Evolutionary conservation across 345 rosid genomes (phyloP).

Genomic region (Chamaenerion angustifolium): DNA sequence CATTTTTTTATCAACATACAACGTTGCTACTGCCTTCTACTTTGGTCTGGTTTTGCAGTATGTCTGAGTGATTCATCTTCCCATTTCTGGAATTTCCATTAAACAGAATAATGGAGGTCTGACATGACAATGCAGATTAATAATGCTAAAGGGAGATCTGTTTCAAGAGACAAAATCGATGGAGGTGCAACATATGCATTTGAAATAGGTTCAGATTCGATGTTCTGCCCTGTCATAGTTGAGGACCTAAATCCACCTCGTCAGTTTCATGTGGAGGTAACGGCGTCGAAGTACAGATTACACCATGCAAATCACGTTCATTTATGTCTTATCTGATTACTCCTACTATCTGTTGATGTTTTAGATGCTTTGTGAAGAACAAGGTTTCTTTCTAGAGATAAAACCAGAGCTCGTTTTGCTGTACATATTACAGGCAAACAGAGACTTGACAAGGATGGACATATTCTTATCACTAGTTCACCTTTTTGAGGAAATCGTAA

Average conservation of each 20-base stretch:
- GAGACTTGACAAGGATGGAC: conserved; percentile 85
- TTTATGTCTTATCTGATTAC: conserved; percentile 2
- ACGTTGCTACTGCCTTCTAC: too few relatives aligned
- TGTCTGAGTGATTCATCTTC: too few relatives aligned
- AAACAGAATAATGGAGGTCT: too few relatives aligned
- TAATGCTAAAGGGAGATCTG: conserved; percentile 32
- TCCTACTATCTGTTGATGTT: background rate
- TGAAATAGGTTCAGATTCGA: conserved; percentile 75
- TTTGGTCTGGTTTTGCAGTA: too few relatives aligned
- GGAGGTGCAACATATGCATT: conserved; percentile 99
- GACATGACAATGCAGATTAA: conserved; percentile 31
- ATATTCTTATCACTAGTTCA: conserved; percentile 74
- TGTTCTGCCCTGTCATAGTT: conserved; percentile 76
- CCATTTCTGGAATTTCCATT: too few relatives aligned
- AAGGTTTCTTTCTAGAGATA: conserved; percentile 90
- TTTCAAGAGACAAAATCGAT: conserved; percentile 42
- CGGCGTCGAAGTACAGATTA: background rate
- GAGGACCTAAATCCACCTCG: conserved; percentile 89
- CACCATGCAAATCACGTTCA: too few relatives aligned
- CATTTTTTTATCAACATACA: too few relatives aligned
- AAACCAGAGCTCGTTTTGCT: conserved; percentile 79
- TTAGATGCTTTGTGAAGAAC: conserved; percentile 88
- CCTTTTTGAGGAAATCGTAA: conserved; percentile 55
- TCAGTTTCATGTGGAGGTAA: conserved; percentile 83
- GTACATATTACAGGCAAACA: conserved; percentile 73